phyloP scores from a whole-genome alignment of 306 rosid genomes.

The Prunus mume region DNA sequence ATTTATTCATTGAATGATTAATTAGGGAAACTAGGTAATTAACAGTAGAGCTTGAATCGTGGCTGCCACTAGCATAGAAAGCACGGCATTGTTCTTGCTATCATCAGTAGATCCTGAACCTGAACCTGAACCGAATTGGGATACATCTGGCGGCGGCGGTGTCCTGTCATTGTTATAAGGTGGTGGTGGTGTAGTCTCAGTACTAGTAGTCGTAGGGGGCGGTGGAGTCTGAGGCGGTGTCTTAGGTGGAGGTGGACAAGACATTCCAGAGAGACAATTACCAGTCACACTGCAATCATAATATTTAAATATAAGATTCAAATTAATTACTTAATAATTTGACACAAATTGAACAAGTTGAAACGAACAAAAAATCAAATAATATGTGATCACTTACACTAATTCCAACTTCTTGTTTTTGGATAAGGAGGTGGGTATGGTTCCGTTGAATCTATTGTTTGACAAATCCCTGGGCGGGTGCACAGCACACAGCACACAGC shows the following conservation, averaged over 20 bases:
- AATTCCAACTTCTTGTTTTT: slow-evolving; percentile 6
- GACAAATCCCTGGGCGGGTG: slow-evolving; percentile 12
- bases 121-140: background rate
- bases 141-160: background rate
- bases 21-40: too few relatives aligned
- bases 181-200: too few relatives aligned
- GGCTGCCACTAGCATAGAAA: background rate
- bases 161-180: background rate
- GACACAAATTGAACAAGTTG: too few relatives aligned
- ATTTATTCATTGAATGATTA: too few relatives aligned
- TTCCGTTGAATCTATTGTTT: slow-evolving; percentile 19
- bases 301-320: background rate
- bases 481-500: too few relatives aligned
- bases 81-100: background rate
- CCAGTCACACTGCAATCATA: background rate
- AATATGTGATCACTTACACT: background rate
- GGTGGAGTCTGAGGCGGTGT: background rate
- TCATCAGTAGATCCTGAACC: background rate
- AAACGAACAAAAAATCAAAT: too few relatives aligned
- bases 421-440: slow-evolving; percentile 4
- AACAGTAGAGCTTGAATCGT: slow-evolving; percentile 2
- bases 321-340: background rate
- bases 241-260: slow-evolving; percentile 9
- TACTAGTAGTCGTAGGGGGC: too few relatives aligned
- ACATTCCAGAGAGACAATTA: slow-evolving; percentile 18